A percentile compares a stretch with the other conserved stretches of the same genome.
Conservation (phyloP, 345 rosid genomes). For the Salix viminalis region DNA sequence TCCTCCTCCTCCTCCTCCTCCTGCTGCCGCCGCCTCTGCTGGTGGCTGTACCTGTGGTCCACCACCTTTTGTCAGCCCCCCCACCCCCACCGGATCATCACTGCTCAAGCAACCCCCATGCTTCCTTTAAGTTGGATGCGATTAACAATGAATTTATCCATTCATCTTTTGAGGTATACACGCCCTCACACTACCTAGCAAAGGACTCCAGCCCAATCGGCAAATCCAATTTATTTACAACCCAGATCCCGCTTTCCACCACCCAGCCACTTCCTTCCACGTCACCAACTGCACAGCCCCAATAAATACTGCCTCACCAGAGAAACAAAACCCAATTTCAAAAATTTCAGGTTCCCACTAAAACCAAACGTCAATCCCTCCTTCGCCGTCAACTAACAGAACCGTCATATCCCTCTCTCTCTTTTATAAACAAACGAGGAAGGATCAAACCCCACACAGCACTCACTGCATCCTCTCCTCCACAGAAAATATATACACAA, state of each 20-base stretch:
- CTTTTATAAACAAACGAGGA: neutral
- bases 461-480: neutral
- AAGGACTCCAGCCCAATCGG: too few relatives aligned
- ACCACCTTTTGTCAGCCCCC: neutral
- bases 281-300: neutral
- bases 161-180: neutral
- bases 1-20: neutral
- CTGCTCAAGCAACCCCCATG: neutral
- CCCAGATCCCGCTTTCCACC: neutral
- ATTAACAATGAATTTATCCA: neutral
- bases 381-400: slow-evolving; percentile 9
- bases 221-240: too few relatives aligned
- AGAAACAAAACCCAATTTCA: slow-evolving; percentile 22
- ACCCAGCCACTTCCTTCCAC: neutral
- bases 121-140: neutral
- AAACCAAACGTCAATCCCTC: slow-evolving; percentile 8
- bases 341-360: slow-evolving; percentile 23
- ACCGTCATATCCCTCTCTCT: slow-evolving; percentile 7
- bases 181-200: neutral
- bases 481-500: neutral
- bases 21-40: neutral
- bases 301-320: neutral
- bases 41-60: neutral
- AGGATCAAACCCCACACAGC: neutral
- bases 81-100: too few relatives aligned